Percentiles rank a stretch among this genome's conserved stretches.
Conservation (phyloP, 306 rosid genomes). For the Echinosophora koreensis region DNA sequence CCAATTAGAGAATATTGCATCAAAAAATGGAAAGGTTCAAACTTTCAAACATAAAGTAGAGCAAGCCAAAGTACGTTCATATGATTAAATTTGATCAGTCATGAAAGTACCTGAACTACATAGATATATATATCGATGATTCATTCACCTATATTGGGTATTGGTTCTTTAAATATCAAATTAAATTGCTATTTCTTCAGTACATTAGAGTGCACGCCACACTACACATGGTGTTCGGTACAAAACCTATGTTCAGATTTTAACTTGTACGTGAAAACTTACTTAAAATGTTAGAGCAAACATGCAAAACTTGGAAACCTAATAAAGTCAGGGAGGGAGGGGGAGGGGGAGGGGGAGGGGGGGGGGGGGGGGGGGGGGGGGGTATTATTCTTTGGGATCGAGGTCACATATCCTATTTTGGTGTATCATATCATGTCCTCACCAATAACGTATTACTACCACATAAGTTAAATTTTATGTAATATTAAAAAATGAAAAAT, state of each 20-base stretch:
- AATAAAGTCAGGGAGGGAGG: not conserved
- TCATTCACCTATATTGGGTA: not conserved
- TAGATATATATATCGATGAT: not conserved
- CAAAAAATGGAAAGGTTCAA: not conserved
- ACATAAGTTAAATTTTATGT: too few species aligned
- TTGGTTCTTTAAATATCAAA: not conserved
- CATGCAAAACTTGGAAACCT: not conserved
- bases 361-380: too few species aligned
- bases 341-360: too few species aligned
- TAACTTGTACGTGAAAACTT: not conserved
- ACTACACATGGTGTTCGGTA: not conserved
- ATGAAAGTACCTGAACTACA: not conserved
- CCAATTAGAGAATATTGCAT: constrained; percentile 1
- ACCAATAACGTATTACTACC: too few species aligned
- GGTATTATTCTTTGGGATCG: too few species aligned
- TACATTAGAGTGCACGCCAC: not conserved
- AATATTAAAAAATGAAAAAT: too few species aligned
- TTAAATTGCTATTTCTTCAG: not conserved
- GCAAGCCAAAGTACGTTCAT: not conserved
- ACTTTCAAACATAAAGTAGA: not conserved
- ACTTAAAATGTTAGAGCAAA: not conserved
- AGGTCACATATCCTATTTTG: too few species aligned
- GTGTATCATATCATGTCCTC: too few species aligned
- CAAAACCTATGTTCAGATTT: not conserved
- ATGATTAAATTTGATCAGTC: not conserved